Base-by-base conservation (phyloP, 306 rosid species). In the Lathyrus aphaca region DNA sequence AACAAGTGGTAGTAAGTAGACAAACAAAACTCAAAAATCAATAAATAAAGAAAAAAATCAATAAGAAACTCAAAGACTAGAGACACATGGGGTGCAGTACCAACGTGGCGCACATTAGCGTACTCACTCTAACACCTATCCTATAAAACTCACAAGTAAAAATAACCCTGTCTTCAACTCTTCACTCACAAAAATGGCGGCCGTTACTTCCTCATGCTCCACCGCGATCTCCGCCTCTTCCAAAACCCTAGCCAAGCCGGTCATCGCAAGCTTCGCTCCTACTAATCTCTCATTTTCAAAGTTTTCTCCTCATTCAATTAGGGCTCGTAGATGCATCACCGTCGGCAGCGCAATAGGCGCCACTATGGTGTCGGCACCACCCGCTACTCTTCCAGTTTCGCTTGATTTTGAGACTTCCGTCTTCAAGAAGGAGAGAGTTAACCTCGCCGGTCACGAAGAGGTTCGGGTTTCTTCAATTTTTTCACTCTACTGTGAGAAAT, bases 401-500 rank as follows among this genome's bases (percentile, higher is more conserved):
- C 91, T 90, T 4, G 95, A 94, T 79, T 94, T 94, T 63, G 81
- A 94, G 6, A 91, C 99, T 1, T 75, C 91, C 10, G 73, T 88
- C 13, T 94, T 94, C 87, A 86, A 80, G 79, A 94, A 94, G 89
- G 97, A 94, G 86, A 88, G 82, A 76, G 44, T 81, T 67, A 91
- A 79, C 77, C 96, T 94, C 49, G 96, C 97, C 0, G 97, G 99
- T 14, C 88, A 94, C 63, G 90, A 88, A 3, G 99, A 94, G 96
- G 99, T 90, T 48, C 5, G 62, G 11, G 7, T 38, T 42, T 14
- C 42, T 35, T 35, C 39, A 7, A 6, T 6, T 0, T 32, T 32
- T 32, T 54, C 32, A 15, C 19, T 61, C 10, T 55, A 8, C 56
- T 50, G 1, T 69, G 25, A 73, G 66, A 66, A 69, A 29, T 64